These are phyloP conservation scores for Royoungia palumana DNA, from an alignment of 768 basidiomycete species.

Conservation along the genomic window DNA sequence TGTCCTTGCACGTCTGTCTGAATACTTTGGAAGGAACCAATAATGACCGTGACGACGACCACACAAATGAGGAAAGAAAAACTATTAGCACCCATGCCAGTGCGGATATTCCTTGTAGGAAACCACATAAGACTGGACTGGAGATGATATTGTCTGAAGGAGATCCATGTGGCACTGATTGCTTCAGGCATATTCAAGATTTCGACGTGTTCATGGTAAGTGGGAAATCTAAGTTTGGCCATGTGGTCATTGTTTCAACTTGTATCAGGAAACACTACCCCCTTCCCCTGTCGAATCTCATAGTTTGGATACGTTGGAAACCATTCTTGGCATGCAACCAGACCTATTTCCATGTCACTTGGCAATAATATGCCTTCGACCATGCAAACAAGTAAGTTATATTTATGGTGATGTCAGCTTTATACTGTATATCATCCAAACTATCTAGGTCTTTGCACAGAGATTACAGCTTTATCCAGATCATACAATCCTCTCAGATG, in stretches of 20 bases:
- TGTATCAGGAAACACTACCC: constrained; percentile 20
- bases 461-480: constrained; percentile 19
- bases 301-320: constrained; percentile 25
- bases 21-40: background rate
- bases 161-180: constrained; percentile 31
- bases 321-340: constrained; percentile 42
- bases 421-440: background rate
- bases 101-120: constrained; percentile 18
- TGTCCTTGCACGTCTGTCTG: background rate
- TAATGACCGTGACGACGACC: too few species aligned
- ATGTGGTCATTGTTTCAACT: background rate
- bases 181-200: constrained; percentile 28
- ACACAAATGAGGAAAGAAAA: too few species aligned
- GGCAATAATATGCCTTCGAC: constrained; percentile 44
- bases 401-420: background rate
- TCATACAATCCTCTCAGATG: constrained; percentile 15
- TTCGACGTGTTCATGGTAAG: constrained; percentile 23
- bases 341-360: constrained; percentile 49
- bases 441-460: constrained; percentile 18
- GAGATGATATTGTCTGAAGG: constrained; percentile 28
- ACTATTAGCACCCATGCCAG: background rate
- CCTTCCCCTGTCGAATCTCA: constrained; percentile 10
- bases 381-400: constrained; percentile 43
- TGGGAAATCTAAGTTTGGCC: rapidly evolving
- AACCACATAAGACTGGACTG: constrained; percentile 19